Base-by-base conservation (phyloP, 202 grass and related monocot species). In the Carex arenaria region DNA sequence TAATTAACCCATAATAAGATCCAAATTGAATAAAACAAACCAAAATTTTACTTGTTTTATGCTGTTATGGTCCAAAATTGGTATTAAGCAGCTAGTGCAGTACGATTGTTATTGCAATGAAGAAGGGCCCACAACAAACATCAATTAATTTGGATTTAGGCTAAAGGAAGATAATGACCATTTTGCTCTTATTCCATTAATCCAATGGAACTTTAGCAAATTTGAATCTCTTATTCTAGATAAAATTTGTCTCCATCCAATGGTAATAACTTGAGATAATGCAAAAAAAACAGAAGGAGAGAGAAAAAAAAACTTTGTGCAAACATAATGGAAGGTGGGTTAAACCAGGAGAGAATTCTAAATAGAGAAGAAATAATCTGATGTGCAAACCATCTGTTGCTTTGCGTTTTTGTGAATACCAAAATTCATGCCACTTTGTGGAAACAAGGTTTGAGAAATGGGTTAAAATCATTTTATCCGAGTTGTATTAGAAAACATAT, bases 291-390 rank as follows among this genome's bases (percentile, higher is more conserved):
- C 0, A 34, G 32, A 4, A 7, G 5, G 36, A 40, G 36, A 38
- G 10, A 34, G n/a, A 18, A 7, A 87, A 89, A 88, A 68, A 22
- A 18, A 36, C 10, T 52, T 30, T 36, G 52, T 76, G 26, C 73
- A 78, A 78, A 59, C 15, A 78, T 38, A 78, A 57, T 59, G 51
- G 14, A n/a, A 75, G 72, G 49, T 20, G 81, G 31, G n/a, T 56
- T 64, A 77, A 45, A 85, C 55, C 42, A 84, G 73, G 67, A 60
- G 45, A 53, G 15, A 72, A 85, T 80, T 67, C 26, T 19, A 59
- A 30, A 60, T 59, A 34, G 73, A 78, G 26, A 77, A 57, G 73
- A 1, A 56, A 78, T 34, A 19, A 19, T 59, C 30, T 59, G 14
- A 57, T 34, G 53, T 59, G 53, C 53, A 56, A 36, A 60, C 30